Base-by-base conservation (phyloP, 768 basidiomycete species). In the Pisolithus microcarpus region DNA sequence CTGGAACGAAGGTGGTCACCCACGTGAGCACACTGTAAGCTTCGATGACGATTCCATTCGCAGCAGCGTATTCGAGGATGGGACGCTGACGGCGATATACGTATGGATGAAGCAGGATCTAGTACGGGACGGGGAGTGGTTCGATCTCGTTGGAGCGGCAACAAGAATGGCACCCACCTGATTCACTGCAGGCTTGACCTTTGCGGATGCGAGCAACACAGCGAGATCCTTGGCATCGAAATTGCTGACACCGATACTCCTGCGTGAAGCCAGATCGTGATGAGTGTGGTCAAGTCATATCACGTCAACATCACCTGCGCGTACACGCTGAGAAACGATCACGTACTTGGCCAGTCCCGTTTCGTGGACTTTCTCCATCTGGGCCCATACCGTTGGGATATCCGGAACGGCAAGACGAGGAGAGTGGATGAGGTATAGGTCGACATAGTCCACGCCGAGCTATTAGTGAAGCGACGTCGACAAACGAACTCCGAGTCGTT, bases 171-270 rank as follows among this genome's bases (percentile, higher is more conserved):
- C 13, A 34, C 34, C 4, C 13, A 79, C 84, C 71, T 88, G 86
- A 65, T 87, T 88, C 8, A 77, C 81, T 1, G 71, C 81, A 0
- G 84, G 85, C 56, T 75, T 77, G 56, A 84, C 66, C 60, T 83
- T 80, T 7, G 81, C 81, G 1, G 75, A 75, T n/a, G 67, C 70
- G 13, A 87, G 65, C 19, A 87, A 67, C 18, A 72, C 70, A 42
- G 76, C 62, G 19, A 87, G 73, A 26, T 88, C 74, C 1, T 69
- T 50, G 11, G 80, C 72, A 11, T 70, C 70, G 58, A 84, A 87
- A 69, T 87, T 87, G 67, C 80, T 82, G 38, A 87, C 81, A 19
- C 84, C 85, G 49, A 86, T 84, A 62, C 78, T 83, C 78, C 81
- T 84, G 55, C 4, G 57, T 23, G 40, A 38, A n/a, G 38, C 42